Base-by-base conservation (phyloP, 495 filamentous ascomycete species). In the Cercophora sp. region DNA sequence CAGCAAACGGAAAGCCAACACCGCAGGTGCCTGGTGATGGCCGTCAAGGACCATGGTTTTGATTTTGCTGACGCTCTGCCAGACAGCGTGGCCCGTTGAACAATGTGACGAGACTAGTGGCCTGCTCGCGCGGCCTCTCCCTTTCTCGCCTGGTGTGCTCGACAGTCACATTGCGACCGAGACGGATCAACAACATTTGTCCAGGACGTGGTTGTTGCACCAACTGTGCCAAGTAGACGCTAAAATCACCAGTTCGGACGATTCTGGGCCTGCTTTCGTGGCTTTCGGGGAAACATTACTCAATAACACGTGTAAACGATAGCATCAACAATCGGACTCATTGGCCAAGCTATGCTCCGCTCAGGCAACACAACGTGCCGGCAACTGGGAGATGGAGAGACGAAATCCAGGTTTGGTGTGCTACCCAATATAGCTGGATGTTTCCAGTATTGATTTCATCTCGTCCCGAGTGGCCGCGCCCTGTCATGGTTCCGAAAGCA, bases 361-460 rank as follows among this genome's bases (percentile, higher is more conserved):
- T 5, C 8, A 16, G 27, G 16, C 26, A 34, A 16, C 25, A 47
- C 18, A 20, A 20, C 16, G 41, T 20, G 24, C 22, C 13, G 41
- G 41, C 24, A 24, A 44, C 19, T 39, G n/a, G 22, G 36, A 39
- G 36, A 19, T 11, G 36, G 16, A 16, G 22, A 22, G 2, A 22
- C 5, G 22, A 34, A 32, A 32, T 47, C 25, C 44, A 25, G 44
- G 44, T 25, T 47, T 47, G 5, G 44, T 47, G 44, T 47, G 44
- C 44, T 47, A 47, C 44, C 44, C 44, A 47, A 47, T 47, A 18
- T 47, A 47, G 15, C 2, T 23, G 16, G 44, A 19, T 27, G 16
- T 18, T 47, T 24, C 24, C 10, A 44, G 29, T 44, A 25, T 26
- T 13, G 24, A 8, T 44, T 19, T 44, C 22, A 44, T 25, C 24